Evolutionary conservation across 192 early-diverging fungal genomes (phyloP), one percentile per base, ranked within the genome.

Genomic region (Coemansia sp.): DNA sequence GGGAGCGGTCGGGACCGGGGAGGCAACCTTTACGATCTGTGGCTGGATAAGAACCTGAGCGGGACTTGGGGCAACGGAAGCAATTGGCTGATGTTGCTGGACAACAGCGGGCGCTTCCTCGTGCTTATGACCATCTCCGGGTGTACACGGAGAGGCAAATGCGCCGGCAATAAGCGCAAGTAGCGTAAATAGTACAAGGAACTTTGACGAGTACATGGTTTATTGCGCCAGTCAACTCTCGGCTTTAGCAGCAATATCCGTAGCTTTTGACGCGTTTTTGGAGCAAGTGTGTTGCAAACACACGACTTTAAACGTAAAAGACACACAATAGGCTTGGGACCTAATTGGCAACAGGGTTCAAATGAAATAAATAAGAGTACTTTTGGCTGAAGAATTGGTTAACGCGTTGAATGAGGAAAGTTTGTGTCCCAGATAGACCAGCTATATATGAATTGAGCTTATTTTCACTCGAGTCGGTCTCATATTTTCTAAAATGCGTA

Each of bases 181-280:
- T 29, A 55, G 53, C 53, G 53, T 55, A 12, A 55, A 29, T n/a
- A 55, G 29, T 25, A 55, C 53, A 25, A 55, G 53, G 53, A 55
- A 55, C 23, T 55, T 55, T 55, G 53, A 25, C 53, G 53, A 55
- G 17, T 55, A 55, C 53, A 55, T 55, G 12, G 29, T 43, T 11
- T 32, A 32, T 32, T 32, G 29, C 41, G 8, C 14, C 14, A 15
- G 15, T 43, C 10, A 43, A 43, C 15, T n/a, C 41, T 4, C 15
- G 15, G 15, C 12, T n/a, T 43, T 43, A 43, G 15, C 19, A 12
- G 17, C 50, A 24, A 52, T 4, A 12, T 23, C 52, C 41, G 41
- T 15, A 11, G 41, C 2, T 43, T 43, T 43, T 43, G 41, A n/a
- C 41, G 41, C 41, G 41, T 0, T 43, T 5, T 15, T 43, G 4